Percentiles rank a stretch among this genome's conserved stretches.
These are phyloP conservation scores for Bolboschoenoplectus hybrid DNA, from an alignment of 202 grass and related monocot species.

Conservation along the genomic window DNA sequence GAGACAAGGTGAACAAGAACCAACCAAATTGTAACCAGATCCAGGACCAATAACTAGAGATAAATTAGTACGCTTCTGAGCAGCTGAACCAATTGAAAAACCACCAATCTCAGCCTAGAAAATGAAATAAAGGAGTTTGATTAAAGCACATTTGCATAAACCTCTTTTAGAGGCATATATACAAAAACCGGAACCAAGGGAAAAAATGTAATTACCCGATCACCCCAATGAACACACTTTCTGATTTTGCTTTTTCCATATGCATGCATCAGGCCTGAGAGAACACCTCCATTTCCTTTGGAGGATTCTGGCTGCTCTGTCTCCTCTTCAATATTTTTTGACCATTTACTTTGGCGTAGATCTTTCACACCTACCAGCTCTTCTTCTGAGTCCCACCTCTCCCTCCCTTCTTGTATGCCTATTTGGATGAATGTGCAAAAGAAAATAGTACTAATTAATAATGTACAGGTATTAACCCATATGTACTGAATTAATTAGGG, in stretches of 20 bases:
- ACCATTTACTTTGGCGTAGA: slow-evolving; percentile 90
- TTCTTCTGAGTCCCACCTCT: slow-evolving; percentile 64
- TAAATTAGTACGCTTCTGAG: slow-evolving; percentile 61
- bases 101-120: slow-evolving; percentile 72
- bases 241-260: slow-evolving; percentile 51
- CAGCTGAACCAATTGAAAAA: slow-evolving; percentile 79
- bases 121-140: slow-evolving; percentile 25
- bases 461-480: neutral
- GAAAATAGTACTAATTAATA: slow-evolving; percentile 6
- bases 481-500: neutral
- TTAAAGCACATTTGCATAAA: slow-evolving; percentile 15
- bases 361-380: slow-evolving; percentile 65
- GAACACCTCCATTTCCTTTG: slow-evolving; percentile 49
- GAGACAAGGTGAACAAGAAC: slow-evolving; percentile 27
- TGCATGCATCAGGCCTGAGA: slow-evolving; percentile 65
- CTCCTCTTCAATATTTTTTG: slow-evolving; percentile 83
- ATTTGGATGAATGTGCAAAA: slow-evolving; percentile 35
- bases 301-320: slow-evolving; percentile 47
- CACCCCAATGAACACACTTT: slow-evolving; percentile 73
- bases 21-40: slow-evolving; percentile 96
- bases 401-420: slow-evolving; percentile 46
- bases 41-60: slow-evolving; percentile 93
- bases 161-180: neutral
- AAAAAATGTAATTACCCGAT: slow-evolving; percentile 59
- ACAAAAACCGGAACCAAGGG: neutral